Evolutionary conservation across 305 asterid species (phyloP), one percentile per base, ranked within the genome.

Genomic region (Fraxinus albicans): DNA sequence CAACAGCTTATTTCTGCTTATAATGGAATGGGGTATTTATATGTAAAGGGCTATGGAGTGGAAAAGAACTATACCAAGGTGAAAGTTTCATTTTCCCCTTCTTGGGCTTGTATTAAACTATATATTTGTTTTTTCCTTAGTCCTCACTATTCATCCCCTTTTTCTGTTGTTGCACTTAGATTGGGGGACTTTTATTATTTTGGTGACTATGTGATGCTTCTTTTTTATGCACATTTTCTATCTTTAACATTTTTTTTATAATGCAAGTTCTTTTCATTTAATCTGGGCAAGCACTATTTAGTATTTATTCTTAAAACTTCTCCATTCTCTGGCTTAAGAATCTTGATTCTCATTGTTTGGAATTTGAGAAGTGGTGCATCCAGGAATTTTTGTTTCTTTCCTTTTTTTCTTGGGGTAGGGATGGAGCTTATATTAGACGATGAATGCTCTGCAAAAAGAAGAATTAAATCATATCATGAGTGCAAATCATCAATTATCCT

Each of bases 21-120:
- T 80, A 96, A 96, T 88, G 98, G 98, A 78, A 92, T 95, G 97
- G 99, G 99, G 73, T 96, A 96, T 91, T 91, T 96, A 73, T 93
- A 95, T 85, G 98, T 91, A 0, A 96, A 93, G 89, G 99, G 99
- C 53, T 95, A 93, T 55, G 98, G 99, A 83, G 98, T 96, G 86
- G 98, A 93, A 87, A 94, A 93, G 90, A 96, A 96, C 88, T 87
- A 86, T 84, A 91, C 97, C n/a, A 95, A 91, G 95, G 99, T 95
- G 89, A 72, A 72, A 15, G 25, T 70, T 70, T 21, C 76, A 29
- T 70, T 8, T 6, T 44, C 38, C 25, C 60, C 83, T 67, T 84
- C 36, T 40, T 15, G 35, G 83, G 67, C 63, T 72, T 4, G 17
- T 33, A 5, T 4, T 31, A 13, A 33, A 72, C 35, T 67, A 27